Evolutionary conservation across 2,329 filamentous ascomycete genomes (phyloP).

Genomic region (Paradendryphiella salina): DNA sequence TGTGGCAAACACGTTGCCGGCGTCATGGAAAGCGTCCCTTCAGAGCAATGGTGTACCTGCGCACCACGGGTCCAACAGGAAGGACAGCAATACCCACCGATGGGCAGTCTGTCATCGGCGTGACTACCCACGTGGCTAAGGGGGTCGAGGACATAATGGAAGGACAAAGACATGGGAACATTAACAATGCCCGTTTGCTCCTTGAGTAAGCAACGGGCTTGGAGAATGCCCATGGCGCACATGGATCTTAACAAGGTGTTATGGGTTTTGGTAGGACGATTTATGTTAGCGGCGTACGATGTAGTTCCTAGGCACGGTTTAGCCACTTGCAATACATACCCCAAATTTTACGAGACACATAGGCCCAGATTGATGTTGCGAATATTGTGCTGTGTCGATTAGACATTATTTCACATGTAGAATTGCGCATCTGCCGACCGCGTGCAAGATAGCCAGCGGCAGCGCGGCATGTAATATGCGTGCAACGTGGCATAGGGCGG

Average conservation of each 20-base stretch:
- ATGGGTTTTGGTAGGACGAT: neutral
- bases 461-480: too few species aligned
- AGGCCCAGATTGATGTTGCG: neutral
- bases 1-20: conserved; percentile 64
- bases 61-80: conserved; percentile 64
- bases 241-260: neutral
- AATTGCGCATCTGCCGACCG: too few species aligned
- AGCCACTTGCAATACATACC: conserved; percentile 6
- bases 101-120: conserved; percentile 50
- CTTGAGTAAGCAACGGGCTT: neutral
- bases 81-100: conserved; percentile 67
- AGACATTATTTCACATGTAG: neutral
- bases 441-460: too few species aligned
- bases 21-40: conserved; percentile 64
- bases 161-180: neutral
- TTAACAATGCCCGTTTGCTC: neutral
- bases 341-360: neutral
- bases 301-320: neutral
- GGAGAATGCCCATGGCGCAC: neutral
- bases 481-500: too few species aligned
- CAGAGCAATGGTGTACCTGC: conserved; percentile 66
- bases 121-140: conserved; percentile 29
- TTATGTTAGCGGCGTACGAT: neutral
- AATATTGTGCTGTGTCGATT: neutral
- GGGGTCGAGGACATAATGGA: neutral